Evolutionary conservation across 169 alveolate species (phyloP).

Genomic region (Cryptosporidium sp.): DNA sequence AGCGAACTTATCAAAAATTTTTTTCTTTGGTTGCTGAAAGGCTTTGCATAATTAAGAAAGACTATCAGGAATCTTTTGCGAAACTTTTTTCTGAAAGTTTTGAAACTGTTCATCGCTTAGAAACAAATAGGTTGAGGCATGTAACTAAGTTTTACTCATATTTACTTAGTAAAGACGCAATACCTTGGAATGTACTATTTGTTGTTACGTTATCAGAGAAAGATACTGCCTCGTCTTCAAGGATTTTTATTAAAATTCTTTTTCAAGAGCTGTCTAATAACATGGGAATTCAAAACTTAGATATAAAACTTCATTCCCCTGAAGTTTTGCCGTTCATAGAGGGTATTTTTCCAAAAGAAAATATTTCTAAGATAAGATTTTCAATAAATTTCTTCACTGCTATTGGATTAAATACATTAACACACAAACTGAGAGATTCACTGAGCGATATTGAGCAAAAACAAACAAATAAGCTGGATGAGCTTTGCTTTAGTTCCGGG

Average conservation of each 20-base stretch:
- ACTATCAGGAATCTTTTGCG: slow-evolving; percentile 91
- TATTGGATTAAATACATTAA: slow-evolving; percentile 95
- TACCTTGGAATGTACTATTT: slow-evolving; percentile 91
- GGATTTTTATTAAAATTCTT: slow-evolving; percentile 96
- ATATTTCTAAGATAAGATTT: slow-evolving; percentile 94
- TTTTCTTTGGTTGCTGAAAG: slow-evolving; percentile 96
- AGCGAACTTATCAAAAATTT: slow-evolving; percentile 96
- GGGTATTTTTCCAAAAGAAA: slow-evolving; percentile 95
- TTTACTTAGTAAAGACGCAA: slow-evolving; percentile 91
- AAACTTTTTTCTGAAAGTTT: slow-evolving; percentile 87
- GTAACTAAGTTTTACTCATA: slow-evolving; percentile 97
- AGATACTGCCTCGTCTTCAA: slow-evolving; percentile 95
- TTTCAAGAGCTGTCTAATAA: slow-evolving; percentile 93
- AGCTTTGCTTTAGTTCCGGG: neutral
- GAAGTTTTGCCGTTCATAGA: slow-evolving; percentile 86
- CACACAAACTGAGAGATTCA: slow-evolving; percentile 91
- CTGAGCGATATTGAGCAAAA: slow-evolving; percentile 77
- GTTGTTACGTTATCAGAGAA: slow-evolving; percentile 94
- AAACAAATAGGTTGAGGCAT: slow-evolving; percentile 96
- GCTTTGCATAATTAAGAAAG: slow-evolving; percentile 92
- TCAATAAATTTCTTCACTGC: slow-evolving; percentile 98
- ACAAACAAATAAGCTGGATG: slow-evolving; percentile 44
- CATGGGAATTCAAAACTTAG: slow-evolving; percentile 85
- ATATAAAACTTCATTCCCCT: slow-evolving; percentile 85
- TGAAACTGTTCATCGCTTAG: slow-evolving; percentile 93